These are phyloP conservation scores for Delphinella strobiligena DNA, from an alignment of 2,329 filamentous ascomycete genomes.

Conservation along the genomic window DNA sequence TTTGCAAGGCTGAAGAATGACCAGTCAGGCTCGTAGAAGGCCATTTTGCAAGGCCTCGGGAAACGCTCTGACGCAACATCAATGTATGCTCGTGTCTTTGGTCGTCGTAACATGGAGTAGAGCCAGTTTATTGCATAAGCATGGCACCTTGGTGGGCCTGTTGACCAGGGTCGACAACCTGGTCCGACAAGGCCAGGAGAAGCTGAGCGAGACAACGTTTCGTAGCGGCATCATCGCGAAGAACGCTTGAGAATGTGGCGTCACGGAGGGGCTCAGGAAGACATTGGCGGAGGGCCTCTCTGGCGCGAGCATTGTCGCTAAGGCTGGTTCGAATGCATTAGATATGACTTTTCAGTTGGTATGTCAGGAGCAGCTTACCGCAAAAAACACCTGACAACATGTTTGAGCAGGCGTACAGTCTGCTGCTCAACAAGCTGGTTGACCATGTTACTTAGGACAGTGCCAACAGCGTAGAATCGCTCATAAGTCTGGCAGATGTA, in stretches of 20 bases:
- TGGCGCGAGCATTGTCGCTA: conserved; percentile 89
- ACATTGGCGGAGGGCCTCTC: conserved; percentile 89
- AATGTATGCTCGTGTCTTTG: no score
- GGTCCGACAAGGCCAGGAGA: conserved; percentile 85
- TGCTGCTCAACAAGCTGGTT: conserved; percentile 95
- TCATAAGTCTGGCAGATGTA: conserved; percentile 99
- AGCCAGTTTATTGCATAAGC: background rate
- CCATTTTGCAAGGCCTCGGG: no score
- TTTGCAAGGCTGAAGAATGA: no score
- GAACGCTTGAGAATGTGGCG: conserved; percentile 89
- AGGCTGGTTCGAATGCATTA: conserved; percentile 48
- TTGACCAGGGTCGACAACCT: conserved; percentile 14
- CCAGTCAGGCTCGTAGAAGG: no score
- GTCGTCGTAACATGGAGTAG: no score
- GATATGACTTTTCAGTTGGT: background rate
- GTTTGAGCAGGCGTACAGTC: conserved; percentile 88
- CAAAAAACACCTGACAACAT: conserved; percentile 93
- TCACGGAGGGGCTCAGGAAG: conserved; percentile 97
- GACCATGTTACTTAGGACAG: conserved; percentile 97
- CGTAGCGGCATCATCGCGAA: conserved; percentile 92
- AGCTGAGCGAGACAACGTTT: conserved; percentile 97
- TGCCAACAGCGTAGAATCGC: conserved; percentile 94
- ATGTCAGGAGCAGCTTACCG: conserved; percentile 45
- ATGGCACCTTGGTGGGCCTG: conserved; percentile 5
- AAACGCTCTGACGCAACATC: no score